phyloP scores from a whole-genome alignment of 306 rosid species.

The Trichosanthes truncata region DNA sequence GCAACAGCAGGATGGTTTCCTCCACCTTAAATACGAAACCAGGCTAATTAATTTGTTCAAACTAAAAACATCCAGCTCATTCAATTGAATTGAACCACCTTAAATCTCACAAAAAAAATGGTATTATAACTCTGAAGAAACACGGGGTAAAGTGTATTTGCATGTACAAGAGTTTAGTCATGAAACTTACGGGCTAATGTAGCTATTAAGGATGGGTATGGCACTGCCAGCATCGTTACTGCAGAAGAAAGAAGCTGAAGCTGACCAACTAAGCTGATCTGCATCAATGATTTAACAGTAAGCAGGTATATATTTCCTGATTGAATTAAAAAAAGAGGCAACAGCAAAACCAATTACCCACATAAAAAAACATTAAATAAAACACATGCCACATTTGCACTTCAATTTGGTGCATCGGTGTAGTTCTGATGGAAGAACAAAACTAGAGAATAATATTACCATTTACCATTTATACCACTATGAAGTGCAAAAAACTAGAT shows the following conservation, averaged over 20 bases:
- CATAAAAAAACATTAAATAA: conserved; percentile 7
- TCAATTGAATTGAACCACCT: neutral
- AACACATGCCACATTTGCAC: neutral
- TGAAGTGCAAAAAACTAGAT: neutral
- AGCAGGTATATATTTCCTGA: conserved; percentile 9
- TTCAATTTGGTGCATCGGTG: neutral
- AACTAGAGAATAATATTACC: neutral
- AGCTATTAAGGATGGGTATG: conserved; percentile 89
- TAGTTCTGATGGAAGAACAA: neutral
- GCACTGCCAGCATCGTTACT: conserved; percentile 85
- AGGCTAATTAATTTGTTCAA: neutral
- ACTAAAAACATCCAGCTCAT: conserved; percentile 17
- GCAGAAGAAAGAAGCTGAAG: conserved; percentile 97
- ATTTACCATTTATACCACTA: neutral
- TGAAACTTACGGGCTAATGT: conserved; percentile 89
- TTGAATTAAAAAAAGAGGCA: neutral
- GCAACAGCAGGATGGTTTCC: conserved; percentile 88
- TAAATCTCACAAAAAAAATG: neutral
- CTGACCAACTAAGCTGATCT: conserved; percentile 91
- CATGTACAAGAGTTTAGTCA: conserved; percentile 5
- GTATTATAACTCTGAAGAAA: neutral
- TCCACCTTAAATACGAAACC: conserved; percentile 58
- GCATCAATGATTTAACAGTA: conserved; percentile 26
- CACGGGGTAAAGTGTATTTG: neutral
- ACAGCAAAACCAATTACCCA: neutral